Conservation (phyloP, 2,329 filamentous ascomycete genomes). For the Aspergillus versicolor region DNA sequence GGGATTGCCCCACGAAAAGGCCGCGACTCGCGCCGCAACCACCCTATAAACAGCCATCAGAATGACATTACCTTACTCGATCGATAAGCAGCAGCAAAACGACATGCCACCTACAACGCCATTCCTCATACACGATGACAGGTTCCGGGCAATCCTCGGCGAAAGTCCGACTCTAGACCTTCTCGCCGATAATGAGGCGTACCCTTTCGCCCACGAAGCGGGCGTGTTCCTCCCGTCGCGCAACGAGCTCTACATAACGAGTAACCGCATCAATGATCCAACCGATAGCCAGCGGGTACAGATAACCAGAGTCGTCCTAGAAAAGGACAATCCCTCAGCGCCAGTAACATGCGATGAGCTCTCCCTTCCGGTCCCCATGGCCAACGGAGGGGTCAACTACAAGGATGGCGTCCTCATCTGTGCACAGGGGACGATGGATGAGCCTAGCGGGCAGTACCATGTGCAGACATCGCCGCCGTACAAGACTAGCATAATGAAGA, state of each 20-base stretch:
- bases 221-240: conserved; percentile 35
- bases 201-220: conserved; percentile 54
- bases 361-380: conserved; percentile 41
- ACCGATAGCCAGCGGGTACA: conserved; percentile 22
- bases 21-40: not conserved
- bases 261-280: conserved; percentile 28
- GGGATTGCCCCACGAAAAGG: not conserved
- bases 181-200: conserved; percentile 35
- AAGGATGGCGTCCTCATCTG: conserved; percentile 43
- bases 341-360: conserved; percentile 23
- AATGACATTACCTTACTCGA: not conserved
- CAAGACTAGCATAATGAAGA: conserved; percentile 25
- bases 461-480: conserved; percentile 21
- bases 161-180: conserved; percentile 35
- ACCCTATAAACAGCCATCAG: not conserved
- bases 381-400: conserved; percentile 53
- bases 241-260: conserved; percentile 39
- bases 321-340: not conserved
- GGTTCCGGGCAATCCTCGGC: conserved; percentile 35
- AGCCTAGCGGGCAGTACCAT: conserved; percentile 15
- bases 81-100: not conserved
- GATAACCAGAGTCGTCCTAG: conserved; percentile 20
- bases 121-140: conserved; percentile 1
- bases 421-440: conserved; percentile 35
- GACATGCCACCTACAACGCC: not conserved